Base-by-base conservation (phyloP, 805 yeast genomes). In the Yarrowia sp. region DNA sequence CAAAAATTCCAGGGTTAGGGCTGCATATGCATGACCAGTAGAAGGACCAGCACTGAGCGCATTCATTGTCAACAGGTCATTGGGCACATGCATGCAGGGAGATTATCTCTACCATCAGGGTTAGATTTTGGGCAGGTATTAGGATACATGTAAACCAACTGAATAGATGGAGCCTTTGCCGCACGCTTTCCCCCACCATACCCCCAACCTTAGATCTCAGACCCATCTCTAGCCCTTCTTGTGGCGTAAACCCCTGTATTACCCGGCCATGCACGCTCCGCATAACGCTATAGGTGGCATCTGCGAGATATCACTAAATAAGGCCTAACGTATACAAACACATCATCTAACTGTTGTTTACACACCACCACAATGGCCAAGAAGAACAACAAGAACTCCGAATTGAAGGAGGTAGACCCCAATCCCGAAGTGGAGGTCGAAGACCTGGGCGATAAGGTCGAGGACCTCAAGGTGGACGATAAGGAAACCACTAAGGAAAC, bases 261-360 rank as follows among this genome's bases (percentile, higher is more conserved):
- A 47, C 55, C 66, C 66, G 65, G 65, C 65, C 65, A 43, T 43
- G 52, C 49, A 58, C 40, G 40, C 49, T 43, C 50, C 65, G 52
- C 49, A 58, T 42, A 58, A 43, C 49, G 65, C 65, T 42, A 58
- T 46, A 58, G 64, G 64, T 58, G 64, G 64, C 64, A 58, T 42
- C 50, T 58, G 64, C 50, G 49, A 58, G 49, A 42, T 58, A 39
- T 61, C 66, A 46, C 46, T 40, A 19, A 58, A 58, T 58, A 42
- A 58, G 52, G 49, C 12, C 65, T n/a, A 36, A 20, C n/a, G 17
- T 58, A 43, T 19, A 58, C 65, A 42, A 30, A 39, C 36, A 24
- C 55, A 38, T 24, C 55, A 34, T 12, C 55, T 12, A 12, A 46
- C 50, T 6, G 36, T 47, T 30, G 36, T 24, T 15, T 46, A 24